Evolutionary conservation across 805 yeast species (phyloP).

Genomic region (Zygoascus bituminiphila): DNA sequence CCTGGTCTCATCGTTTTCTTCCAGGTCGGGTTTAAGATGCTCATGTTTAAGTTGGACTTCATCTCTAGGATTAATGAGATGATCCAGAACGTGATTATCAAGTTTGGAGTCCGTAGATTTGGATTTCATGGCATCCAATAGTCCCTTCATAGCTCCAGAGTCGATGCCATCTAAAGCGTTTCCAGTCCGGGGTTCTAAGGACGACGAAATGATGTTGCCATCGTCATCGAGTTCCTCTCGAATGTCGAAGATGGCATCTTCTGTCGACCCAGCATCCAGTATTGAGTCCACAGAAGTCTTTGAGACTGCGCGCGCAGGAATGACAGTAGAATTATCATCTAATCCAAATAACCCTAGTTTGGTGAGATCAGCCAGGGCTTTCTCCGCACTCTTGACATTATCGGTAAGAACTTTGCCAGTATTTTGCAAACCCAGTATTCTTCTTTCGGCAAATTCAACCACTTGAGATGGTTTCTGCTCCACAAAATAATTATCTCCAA

Average conservation of each 20-base stretch:
- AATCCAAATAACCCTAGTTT: constrained; percentile 1
- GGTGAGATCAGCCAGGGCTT: constrained; percentile 8
- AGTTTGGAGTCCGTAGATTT: background rate
- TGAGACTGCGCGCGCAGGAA: background rate
- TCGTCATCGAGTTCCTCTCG: constrained; percentile 78
- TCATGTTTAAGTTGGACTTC: background rate
- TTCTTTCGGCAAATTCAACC: constrained; percentile 15
- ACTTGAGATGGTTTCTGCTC: constrained; percentile 17
- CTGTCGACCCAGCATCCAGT: no score
- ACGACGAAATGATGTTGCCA: constrained; percentile 52
- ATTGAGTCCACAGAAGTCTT: background rate
- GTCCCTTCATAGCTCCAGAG: background rate
- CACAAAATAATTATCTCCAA: constrained; percentile 28
- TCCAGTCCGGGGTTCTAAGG: constrained; percentile 32
- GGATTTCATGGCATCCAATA: background rate
- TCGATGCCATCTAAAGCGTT: background rate
- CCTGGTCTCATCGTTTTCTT: background rate
- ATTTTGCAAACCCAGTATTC: constrained; percentile 7
- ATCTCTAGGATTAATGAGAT: background rate
- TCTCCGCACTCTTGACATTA: constrained; percentile 14
- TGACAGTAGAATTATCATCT: background rate
- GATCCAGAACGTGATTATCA: background rate
- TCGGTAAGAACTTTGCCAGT: constrained; percentile 14
- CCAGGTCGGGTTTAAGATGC: background rate
- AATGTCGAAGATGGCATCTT: constrained; percentile 68